Conservation (phyloP, 2,329 filamentous ascomycete species). For the Phialophora expanda region DNA sequence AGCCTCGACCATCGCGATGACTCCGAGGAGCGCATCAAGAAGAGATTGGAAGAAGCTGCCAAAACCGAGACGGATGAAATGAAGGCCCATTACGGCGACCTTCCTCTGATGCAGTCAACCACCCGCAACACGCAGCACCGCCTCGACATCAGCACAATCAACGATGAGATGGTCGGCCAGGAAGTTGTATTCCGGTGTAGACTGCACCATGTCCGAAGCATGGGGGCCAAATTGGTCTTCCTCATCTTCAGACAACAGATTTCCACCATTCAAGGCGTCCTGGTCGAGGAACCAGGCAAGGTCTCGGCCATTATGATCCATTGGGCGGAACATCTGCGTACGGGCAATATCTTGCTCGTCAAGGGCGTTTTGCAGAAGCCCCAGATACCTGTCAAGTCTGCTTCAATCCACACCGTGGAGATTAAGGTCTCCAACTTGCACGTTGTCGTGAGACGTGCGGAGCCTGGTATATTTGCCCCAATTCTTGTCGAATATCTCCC, state of each 20-base stretch:
- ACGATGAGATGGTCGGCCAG: slow-evolving; percentile 60
- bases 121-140: slow-evolving; percentile 56
- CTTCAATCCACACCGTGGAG: slow-evolving; percentile 76
- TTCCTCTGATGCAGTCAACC: slow-evolving; percentile 64
- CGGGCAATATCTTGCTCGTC: slow-evolving; percentile 79
- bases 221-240: slow-evolving; percentile 84
- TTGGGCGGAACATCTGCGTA: slow-evolving; percentile 82
- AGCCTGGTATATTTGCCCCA: slow-evolving; percentile 48
- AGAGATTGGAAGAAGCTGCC: slow-evolving; percentile 56
- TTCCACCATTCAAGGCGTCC: slow-evolving; percentile 80
- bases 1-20: slow-evolving; percentile 52
- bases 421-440: slow-evolving; percentile 71
- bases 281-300: slow-evolving; percentile 65
- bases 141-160: slow-evolving; percentile 58
- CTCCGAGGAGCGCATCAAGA: slow-evolving; percentile 47
- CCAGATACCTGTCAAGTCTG: slow-evolving; percentile 74
- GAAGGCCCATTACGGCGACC: slow-evolving; percentile 62
- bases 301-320: slow-evolving; percentile 78
- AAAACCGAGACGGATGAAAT: slow-evolving; percentile 64
- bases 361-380: slow-evolving; percentile 74
- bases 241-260: slow-evolving; percentile 84
- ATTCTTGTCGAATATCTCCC: not conserved
- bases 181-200: slow-evolving; percentile 71
- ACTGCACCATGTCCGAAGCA: slow-evolving; percentile 77
- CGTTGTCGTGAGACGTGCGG: slow-evolving; percentile 64